A percentile compares a stretch with the other conserved stretches of the same genome.
These are phyloP conservation scores for Phanerochaete sordida DNA, from an alignment of 768 basidiomycete genomes.

Conservation along the genomic window DNA sequence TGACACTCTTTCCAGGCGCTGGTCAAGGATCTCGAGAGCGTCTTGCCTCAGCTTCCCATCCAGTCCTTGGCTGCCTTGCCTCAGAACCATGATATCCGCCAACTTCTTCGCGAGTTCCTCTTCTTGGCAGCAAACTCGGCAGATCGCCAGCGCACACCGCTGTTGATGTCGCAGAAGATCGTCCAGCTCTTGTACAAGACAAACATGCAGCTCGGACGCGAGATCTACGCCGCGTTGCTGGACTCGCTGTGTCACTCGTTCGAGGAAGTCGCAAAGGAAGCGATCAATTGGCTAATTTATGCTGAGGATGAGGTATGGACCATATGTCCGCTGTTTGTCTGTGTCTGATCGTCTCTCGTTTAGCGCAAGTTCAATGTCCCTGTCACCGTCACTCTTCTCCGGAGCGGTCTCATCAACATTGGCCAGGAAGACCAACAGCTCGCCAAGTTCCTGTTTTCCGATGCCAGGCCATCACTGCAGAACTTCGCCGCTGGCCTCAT, in stretches of 20 bases:
- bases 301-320: constrained; percentile 94
- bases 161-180: constrained; percentile 94
- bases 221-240: constrained; percentile 88
- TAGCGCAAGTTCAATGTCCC: constrained; percentile 96
- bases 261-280: constrained; percentile 93
- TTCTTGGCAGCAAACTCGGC: constrained; percentile 74
- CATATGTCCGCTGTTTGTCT: constrained; percentile 4
- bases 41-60: constrained; percentile 70
- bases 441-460: constrained; percentile 77
- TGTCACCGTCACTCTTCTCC: constrained; percentile 85
- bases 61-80: constrained; percentile 70
- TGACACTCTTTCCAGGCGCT: constrained; percentile 29
- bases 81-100: constrained; percentile 82
- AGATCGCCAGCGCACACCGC: constrained; percentile 81
- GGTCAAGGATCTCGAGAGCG: constrained; percentile 71
- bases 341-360: constrained; percentile 12
- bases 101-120: constrained; percentile 79
- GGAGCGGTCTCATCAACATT: constrained; percentile 75
- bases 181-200: constrained; percentile 95
- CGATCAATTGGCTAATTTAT: constrained; percentile 93
- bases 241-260: constrained; percentile 87
- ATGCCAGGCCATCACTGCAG: constrained; percentile 73
- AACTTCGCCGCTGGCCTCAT: constrained; percentile 82
- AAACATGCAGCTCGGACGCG: constrained; percentile 77
- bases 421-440: constrained; percentile 85